Percentiles rank a stretch among this genome's conserved stretches.
phyloP scores from a whole-genome alignment of 148 eudicot species.

The Nyssa sinensis region DNA sequence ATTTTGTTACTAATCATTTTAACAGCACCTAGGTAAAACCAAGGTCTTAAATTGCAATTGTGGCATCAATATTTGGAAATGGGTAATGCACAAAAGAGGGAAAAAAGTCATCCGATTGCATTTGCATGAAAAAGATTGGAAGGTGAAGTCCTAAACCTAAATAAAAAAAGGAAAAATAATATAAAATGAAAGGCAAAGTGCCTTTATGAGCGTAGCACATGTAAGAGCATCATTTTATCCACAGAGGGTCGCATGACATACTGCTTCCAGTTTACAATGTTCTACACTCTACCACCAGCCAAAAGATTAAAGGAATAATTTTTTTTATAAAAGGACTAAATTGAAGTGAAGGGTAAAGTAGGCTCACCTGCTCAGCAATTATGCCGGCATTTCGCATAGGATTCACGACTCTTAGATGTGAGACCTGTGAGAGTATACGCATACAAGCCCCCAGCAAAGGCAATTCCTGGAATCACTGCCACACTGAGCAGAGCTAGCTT shows the following conservation, averaged over 20 bases:
- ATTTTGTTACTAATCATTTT: background rate
- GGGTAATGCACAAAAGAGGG: too few species aligned
- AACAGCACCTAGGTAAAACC: background rate
- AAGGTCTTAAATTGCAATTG: background rate
- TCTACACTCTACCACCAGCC: too few species aligned
- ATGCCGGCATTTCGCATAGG: constrained; percentile 97
- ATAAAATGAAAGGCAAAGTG: constrained; percentile 9
- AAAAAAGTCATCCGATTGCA: background rate
- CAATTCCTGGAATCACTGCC: constrained; percentile 97
- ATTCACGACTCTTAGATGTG: constrained; percentile 96
- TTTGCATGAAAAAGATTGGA: background rate
- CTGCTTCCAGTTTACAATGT: background rate
- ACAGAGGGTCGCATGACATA: background rate
- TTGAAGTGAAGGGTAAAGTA: constrained; percentile 10
- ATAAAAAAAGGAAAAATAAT: background rate
- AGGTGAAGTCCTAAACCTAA: background rate
- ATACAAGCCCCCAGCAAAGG: constrained; percentile 97
- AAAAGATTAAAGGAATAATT: too few species aligned
- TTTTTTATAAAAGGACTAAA: background rate
- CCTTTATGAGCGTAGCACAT: constrained; percentile 10
- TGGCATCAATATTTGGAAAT: too few species aligned
- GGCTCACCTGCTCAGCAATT: constrained; percentile 90
- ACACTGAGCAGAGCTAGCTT: constrained; percentile 89
- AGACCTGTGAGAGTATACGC: constrained; percentile 96
- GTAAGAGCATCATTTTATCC: constrained; percentile 11